Percentiles rank a stretch among this genome's conserved stretches.
These are phyloP conservation scores for Candida taoyuanica DNA, from an alignment of 805 yeast genomes.

Conservation along the genomic window DNA sequence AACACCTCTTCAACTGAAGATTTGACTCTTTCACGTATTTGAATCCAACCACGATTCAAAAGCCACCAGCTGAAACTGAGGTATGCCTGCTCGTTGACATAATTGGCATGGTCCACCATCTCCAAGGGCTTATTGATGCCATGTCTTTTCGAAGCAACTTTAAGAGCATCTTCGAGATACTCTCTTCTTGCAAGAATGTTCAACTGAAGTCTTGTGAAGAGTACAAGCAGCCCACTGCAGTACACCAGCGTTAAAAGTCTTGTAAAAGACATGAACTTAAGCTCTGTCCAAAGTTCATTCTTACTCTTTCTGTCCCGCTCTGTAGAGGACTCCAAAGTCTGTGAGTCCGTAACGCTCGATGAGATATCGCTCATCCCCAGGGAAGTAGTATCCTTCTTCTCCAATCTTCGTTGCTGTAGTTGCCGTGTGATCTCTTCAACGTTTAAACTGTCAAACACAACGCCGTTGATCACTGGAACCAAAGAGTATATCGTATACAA, in stretches of 20 bases:
- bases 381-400: constrained; percentile 10
- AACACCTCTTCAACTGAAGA: constrained; percentile 56
- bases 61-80: constrained; percentile 93
- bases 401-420: constrained; percentile 55
- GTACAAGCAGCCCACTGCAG: constrained; percentile 60
- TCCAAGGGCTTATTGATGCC: constrained; percentile 25
- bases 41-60: constrained; percentile 77
- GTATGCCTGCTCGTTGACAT: constrained; percentile 72
- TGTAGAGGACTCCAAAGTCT: constrained; percentile 23
- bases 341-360: constrained; percentile 27
- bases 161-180: constrained; percentile 73
- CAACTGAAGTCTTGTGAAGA: constrained; percentile 79
- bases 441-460: constrained; percentile 55
- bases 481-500: constrained; percentile 77
- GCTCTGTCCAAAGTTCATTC: constrained; percentile 76
- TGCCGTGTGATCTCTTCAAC: constrained; percentile 72
- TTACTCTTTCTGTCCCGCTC: constrained; percentile 40
- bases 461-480: constrained; percentile 68
- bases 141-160: constrained; percentile 50
- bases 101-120: constrained; percentile 33
- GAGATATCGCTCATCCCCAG: constrained; percentile 6
- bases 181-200: constrained; percentile 85
- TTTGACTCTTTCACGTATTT: constrained; percentile 49
- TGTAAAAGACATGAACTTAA: constrained; percentile 70
- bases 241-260: constrained; percentile 70